These are phyloP conservation scores for Colletotrichum cereale DNA, from an alignment of 2,329 filamentous ascomycete species.

Conservation along the genomic window DNA sequence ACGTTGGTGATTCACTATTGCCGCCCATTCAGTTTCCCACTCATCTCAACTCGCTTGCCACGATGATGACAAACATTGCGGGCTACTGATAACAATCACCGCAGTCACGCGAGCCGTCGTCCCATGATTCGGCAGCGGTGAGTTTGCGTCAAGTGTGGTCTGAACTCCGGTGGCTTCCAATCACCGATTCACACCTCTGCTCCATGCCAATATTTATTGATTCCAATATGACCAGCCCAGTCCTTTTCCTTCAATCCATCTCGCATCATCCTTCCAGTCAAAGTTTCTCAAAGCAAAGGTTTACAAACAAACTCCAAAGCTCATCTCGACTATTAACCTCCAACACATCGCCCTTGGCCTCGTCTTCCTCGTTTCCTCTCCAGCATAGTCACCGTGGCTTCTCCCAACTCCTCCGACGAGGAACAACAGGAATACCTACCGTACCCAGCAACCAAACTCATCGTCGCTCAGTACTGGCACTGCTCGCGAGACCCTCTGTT, in stretches of 20 bases:
- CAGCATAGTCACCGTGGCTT: constrained; percentile 15
- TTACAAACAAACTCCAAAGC: background rate
- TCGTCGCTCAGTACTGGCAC: constrained; percentile 58
- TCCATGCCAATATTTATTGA: background rate
- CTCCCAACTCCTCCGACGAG: constrained; percentile 1
- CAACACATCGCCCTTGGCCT: background rate
- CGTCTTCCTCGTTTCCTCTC: background rate
- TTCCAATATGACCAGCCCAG: background rate
- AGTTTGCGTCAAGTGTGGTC: background rate
- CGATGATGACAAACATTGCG: background rate
- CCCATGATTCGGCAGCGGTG: background rate
- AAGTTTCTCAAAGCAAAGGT: rapidly evolving
- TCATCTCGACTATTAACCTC: background rate
- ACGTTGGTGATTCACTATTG: background rate
- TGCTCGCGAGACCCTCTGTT: constrained; percentile 48
- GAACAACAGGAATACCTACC: constrained; percentile 51
- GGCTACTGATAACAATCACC: background rate
- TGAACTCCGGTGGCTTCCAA: background rate
- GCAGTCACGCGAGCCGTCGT: background rate
- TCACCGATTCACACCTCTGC: background rate
- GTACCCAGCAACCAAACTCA: constrained; percentile 58
- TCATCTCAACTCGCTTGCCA: background rate
- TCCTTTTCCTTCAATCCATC: background rate
- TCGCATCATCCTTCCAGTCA: background rate
- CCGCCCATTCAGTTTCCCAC: rapidly evolving